Evolutionary conservation across 805 yeast species (phyloP).

Genomic region (Wickerhamomyces mucosus): DNA sequence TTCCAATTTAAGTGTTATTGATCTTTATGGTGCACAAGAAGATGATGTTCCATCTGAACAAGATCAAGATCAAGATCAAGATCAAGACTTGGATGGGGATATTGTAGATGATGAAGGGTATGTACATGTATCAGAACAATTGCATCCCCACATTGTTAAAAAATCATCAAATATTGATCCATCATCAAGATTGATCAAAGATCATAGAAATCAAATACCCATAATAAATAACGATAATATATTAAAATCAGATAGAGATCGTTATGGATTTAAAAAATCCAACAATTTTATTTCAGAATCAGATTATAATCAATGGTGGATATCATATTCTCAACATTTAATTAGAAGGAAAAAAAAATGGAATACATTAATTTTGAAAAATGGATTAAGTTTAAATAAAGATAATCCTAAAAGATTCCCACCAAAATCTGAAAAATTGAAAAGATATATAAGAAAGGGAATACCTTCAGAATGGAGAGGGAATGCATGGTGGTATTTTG

Average conservation of each 20-base stretch:
- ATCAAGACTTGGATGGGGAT: background rate
- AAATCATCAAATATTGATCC: no score
- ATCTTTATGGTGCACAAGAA: conserved; percentile 14
- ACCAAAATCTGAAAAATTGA: conserved; percentile 65
- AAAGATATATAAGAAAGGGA: conserved; percentile 80
- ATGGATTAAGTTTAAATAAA: conserved; percentile 39
- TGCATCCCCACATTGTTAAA: no score
- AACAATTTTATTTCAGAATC: conserved; percentile 40
- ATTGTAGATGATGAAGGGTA: background rate
- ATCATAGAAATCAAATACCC: no score
- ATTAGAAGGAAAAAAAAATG: conserved; percentile 67
- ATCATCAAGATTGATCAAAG: no score
- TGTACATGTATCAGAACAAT: background rate
- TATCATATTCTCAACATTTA: conserved; percentile 52
- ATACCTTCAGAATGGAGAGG: conserved; percentile 98
- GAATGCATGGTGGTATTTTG: conserved; percentile 92
- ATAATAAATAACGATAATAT: no score
- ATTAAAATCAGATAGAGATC: no score
- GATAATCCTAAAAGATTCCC: conserved; percentile 45
- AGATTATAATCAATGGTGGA: conserved; percentile 72
- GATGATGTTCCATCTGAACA: background rate
- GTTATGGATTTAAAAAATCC: conserved; percentile 81
- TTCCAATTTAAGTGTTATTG: conserved; percentile 26
- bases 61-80: background rate
- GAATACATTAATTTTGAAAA: conserved; percentile 54